Evolutionary conservation across 2,329 filamentous ascomycete genomes (phyloP).

Genomic region (Talaromyces sp.): DNA sequence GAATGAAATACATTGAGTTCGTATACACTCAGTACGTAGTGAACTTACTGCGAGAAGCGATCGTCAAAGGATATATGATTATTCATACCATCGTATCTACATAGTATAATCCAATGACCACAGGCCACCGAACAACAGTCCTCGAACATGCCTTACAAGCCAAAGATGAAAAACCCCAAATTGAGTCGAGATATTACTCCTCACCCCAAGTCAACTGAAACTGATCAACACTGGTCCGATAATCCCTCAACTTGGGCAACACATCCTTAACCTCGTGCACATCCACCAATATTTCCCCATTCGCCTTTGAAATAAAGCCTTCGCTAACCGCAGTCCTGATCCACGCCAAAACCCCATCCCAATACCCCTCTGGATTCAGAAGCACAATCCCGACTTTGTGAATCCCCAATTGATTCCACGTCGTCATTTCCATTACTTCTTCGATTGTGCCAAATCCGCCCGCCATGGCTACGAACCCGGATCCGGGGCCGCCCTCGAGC

Average conservation of each 20-base stretch:
- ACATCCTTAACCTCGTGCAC: conserved; percentile 70
- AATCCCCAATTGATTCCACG: conserved; percentile 95
- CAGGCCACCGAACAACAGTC: neutral
- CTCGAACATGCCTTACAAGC: neutral
- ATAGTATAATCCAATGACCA: neutral
- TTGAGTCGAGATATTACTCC: conserved; percentile 44
- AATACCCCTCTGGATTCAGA: conserved; percentile 86
- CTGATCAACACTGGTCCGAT: conserved; percentile 70
- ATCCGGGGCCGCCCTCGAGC: conserved; percentile 72
- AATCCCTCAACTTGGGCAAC: conserved; percentile 65
- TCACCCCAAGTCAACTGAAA: conserved; percentile 80
- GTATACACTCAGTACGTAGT: neutral
- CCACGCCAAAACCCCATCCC: conserved; percentile 82
- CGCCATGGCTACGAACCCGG: conserved; percentile 81
- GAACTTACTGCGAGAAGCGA: too few relatives aligned
- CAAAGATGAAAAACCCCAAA: neutral
- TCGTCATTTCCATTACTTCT: conserved; percentile 91
- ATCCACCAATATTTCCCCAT: conserved; percentile 70
- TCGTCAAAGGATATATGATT: neutral
- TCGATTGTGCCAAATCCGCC: conserved; percentile 95
- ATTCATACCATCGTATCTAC: neutral
- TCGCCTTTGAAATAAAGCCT: conserved; percentile 71
- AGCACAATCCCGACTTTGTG: conserved; percentile 76
- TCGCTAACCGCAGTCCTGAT: conserved; percentile 69
- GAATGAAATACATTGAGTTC: neutral